These are phyloP conservation scores for Xylariaceae sp. DNA, from an alignment of 2,329 filamentous ascomycete genomes.

Conservation along the genomic window DNA sequence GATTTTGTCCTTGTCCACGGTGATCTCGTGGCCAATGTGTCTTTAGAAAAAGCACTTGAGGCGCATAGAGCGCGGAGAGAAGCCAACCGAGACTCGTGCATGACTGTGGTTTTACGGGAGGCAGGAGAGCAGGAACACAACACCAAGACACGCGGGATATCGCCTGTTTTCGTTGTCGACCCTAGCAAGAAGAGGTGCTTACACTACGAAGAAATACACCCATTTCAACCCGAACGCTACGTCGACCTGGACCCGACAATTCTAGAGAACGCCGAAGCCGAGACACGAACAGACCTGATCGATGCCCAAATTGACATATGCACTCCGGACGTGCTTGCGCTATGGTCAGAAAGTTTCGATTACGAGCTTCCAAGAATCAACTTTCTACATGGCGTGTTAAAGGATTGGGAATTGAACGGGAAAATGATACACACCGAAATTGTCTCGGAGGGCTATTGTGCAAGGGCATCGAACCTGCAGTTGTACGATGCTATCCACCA, in stretches of 20 bases:
- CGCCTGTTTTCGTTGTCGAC: slow-evolving; percentile 83
- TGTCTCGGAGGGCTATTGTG: slow-evolving; percentile 76
- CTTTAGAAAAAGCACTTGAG: slow-evolving; percentile 73
- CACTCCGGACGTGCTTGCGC: slow-evolving; percentile 86
- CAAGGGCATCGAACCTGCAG: slow-evolving; percentile 78
- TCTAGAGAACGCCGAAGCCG: slow-evolving; percentile 69
- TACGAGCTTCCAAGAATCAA: slow-evolving; percentile 86
- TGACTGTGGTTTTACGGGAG: slow-evolving; percentile 89
- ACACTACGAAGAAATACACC: slow-evolving; percentile 89
- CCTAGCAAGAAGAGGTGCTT: slow-evolving; percentile 74
- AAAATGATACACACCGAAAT: slow-evolving; percentile 95
- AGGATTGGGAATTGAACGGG: slow-evolving; percentile 94
- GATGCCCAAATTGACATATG: slow-evolving; percentile 97
- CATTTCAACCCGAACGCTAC: slow-evolving; percentile 59
- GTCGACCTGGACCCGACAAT: slow-evolving; percentile 74
- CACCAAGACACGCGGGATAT: slow-evolving; percentile 70
- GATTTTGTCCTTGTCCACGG: slow-evolving; percentile 93
- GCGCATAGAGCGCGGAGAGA: slow-evolving; percentile 76
- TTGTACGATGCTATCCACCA: slow-evolving; percentile 86
- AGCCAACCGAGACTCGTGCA: slow-evolving; percentile 89
- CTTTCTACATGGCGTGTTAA: slow-evolving; percentile 87
- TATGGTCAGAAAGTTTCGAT: slow-evolving; percentile 98
- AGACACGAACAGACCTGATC: slow-evolving; percentile 81
- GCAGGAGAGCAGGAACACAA: slow-evolving; percentile 66
- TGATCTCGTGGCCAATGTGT: slow-evolving; percentile 85